phyloP scores from a whole-genome alignment of 83 land plant genomes.

The Diphasiastrum complanatum region DNA sequence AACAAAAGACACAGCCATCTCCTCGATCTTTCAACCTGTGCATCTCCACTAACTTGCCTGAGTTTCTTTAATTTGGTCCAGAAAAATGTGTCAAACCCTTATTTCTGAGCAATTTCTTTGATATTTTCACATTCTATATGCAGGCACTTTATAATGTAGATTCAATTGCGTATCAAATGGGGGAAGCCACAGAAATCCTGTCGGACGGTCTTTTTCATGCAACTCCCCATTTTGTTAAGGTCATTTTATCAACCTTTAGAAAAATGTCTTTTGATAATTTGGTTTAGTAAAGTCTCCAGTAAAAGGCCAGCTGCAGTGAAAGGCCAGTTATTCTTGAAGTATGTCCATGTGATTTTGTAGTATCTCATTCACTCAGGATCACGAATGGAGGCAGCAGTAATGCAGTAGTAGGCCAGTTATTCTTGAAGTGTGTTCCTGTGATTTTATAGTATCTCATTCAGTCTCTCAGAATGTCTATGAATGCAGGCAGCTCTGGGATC shows the following conservation, averaged over 20 bases:
- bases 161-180: constrained; percentile 36
- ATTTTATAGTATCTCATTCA: not conserved
- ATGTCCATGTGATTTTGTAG: not conserved
- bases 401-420: not conserved
- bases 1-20: no score
- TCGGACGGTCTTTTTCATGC: constrained; percentile 32
- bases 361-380: not conserved
- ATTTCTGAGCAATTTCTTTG: no score
- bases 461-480: not conserved
- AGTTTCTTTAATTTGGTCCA: no score
- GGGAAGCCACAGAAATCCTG: constrained; percentile 36
- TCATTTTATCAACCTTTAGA: not conserved
- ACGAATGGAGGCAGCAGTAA: not conserved
- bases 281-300: not conserved
- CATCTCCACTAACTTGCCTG: no score
- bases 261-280: not conserved
- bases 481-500: constrained; percentile 13
- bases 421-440: not conserved
- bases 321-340: not conserved
- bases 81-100: no score
- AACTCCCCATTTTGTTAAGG: constrained; percentile 37
- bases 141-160: constrained; percentile 30
- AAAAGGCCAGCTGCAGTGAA: not conserved
- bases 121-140: no score
- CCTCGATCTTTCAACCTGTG: no score